Percentiles rank a stretch among this genome's conserved stretches.
Conservation (phyloP, 495 filamentous ascomycete species). For the Lophiostoma macrostomum region DNA sequence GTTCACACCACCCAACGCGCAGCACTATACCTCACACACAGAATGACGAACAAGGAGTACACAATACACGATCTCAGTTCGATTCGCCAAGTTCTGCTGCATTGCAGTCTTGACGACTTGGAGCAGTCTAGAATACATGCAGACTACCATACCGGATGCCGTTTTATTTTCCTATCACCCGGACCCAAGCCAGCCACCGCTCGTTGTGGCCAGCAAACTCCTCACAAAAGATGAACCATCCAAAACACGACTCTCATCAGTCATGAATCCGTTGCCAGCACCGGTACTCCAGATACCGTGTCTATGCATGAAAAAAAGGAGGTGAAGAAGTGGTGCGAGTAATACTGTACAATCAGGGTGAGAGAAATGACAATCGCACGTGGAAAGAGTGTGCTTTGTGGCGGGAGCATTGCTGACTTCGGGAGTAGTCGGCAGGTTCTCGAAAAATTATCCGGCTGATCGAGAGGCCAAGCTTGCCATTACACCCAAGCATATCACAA, state of each 20-base stretch:
- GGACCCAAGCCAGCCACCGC: conserved; percentile 16
- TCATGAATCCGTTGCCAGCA: conserved; percentile 29
- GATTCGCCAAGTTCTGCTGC: too few relatives aligned
- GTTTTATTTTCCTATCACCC: conserved; percentile 7
- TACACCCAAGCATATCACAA: too few relatives aligned
- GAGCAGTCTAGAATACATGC: conserved; percentile 11
- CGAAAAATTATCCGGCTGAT: too few relatives aligned
- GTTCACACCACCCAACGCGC: too few relatives aligned
- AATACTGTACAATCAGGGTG: conserved; percentile 21
- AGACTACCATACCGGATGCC: conserved; percentile 3
- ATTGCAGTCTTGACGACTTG: conserved; percentile 2
- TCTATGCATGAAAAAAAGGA: conserved; percentile 21
- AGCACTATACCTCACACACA: too few relatives aligned
- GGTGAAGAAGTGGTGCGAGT: not conserved
- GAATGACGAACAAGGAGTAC: too few relatives aligned
- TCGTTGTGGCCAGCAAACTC: conserved; percentile 11
- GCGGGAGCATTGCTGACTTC: too few relatives aligned
- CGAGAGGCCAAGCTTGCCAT: too few relatives aligned
- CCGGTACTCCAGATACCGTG: conserved; percentile 12
- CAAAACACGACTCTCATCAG: conserved; percentile 23
- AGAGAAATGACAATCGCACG: not conserved
- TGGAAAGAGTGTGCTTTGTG: too few relatives aligned
- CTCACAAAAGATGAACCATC: conserved; percentile 1
- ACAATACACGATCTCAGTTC: too few relatives aligned
- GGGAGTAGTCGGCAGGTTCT: too few relatives aligned